Percentiles rank a stretch among this genome's conserved stretches.
phyloP scores from a whole-genome alignment of 2,329 filamentous ascomycete species.

The Penicillium aurantiogriseum region DNA sequence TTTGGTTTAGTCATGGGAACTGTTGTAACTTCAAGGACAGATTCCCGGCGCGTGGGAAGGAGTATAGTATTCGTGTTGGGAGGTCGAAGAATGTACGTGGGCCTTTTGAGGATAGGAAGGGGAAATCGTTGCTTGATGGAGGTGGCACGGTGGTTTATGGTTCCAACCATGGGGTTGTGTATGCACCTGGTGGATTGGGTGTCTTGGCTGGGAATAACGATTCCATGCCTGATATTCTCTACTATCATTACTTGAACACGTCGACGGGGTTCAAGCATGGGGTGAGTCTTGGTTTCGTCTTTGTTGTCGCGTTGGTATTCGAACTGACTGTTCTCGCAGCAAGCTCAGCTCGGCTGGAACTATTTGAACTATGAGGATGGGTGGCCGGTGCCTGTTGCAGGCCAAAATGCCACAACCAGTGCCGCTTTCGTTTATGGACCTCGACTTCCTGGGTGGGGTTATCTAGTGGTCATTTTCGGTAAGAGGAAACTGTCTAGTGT shows the following conservation, averaged over 20 bases:
- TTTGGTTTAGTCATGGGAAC: conserved; percentile 42
- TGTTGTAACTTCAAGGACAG: conserved; percentile 34
- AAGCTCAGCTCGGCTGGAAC: conserved; percentile 40
- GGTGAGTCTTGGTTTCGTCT: conserved; percentile 19
- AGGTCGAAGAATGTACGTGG: conserved; percentile 34
- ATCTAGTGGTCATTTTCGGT: conserved; percentile 12
- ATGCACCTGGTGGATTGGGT: conserved; percentile 41
- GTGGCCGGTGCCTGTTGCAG: conserved; percentile 32
- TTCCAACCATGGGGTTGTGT: conserved; percentile 40
- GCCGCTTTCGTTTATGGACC: not conserved
- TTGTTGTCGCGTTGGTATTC: not conserved
- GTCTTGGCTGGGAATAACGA: conserved; percentile 27
- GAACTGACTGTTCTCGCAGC: conserved; percentile 19
- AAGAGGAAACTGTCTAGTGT: not conserved
- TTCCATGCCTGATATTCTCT: conserved; percentile 34
- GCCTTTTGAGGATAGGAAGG: conserved; percentile 36
- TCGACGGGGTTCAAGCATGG: conserved; percentile 29
- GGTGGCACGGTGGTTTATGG: conserved; percentile 39
- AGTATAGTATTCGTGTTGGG: conserved; percentile 40
- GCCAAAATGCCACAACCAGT: not conserved
- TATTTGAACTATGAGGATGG: conserved; percentile 39
- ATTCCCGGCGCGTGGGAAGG: conserved; percentile 30
- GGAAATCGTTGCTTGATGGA: conserved; percentile 27
- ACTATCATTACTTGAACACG: conserved; percentile 43
- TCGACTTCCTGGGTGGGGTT: conserved; percentile 9